These are phyloP conservation scores for Syzygium aqueum DNA, from an alignment of 345 rosid species.

Conservation along the genomic window DNA sequence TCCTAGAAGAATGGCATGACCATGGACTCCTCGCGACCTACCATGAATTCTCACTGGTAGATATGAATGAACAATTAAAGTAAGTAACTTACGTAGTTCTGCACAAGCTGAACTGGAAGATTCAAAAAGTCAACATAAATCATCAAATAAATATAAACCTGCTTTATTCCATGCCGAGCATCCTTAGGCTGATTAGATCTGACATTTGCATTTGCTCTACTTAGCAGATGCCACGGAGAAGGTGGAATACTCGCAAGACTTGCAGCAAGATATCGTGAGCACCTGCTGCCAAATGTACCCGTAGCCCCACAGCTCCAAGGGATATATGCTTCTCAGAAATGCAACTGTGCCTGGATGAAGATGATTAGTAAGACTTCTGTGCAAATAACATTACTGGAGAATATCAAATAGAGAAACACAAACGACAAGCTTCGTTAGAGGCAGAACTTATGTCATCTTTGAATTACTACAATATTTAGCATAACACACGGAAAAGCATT, in stretches of 20 bases:
- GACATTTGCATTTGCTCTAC: constrained; percentile 41
- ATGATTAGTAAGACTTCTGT: neutral
- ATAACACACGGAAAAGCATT: neutral
- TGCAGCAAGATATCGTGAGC: constrained; percentile 71
- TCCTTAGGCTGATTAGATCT: constrained; percentile 76
- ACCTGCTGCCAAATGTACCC: constrained; percentile 93
- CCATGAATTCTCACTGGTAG: neutral
- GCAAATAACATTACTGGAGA: neutral
- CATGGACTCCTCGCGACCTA: neutral
- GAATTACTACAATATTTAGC: neutral
- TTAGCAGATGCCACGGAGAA: constrained; percentile 35
- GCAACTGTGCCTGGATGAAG: constrained; percentile 64
- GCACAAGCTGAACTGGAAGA: neutral
- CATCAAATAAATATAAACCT: constrained; percentile 34
- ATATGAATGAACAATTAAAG: neutral
- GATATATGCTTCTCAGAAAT: constrained; percentile 87
- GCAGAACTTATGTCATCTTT: neutral
- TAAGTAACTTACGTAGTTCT: neutral
- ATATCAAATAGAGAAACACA: neutral
- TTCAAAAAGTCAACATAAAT: neutral
- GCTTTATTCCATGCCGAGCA: constrained; percentile 80
- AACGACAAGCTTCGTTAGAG: neutral
- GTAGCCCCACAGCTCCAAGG: constrained; percentile 87
- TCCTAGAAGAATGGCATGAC: neutral
- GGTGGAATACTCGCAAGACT: constrained; percentile 47